phyloP scores from a whole-genome alignment of 306 rosid species.

The Cyclanthera cordifolia region DNA sequence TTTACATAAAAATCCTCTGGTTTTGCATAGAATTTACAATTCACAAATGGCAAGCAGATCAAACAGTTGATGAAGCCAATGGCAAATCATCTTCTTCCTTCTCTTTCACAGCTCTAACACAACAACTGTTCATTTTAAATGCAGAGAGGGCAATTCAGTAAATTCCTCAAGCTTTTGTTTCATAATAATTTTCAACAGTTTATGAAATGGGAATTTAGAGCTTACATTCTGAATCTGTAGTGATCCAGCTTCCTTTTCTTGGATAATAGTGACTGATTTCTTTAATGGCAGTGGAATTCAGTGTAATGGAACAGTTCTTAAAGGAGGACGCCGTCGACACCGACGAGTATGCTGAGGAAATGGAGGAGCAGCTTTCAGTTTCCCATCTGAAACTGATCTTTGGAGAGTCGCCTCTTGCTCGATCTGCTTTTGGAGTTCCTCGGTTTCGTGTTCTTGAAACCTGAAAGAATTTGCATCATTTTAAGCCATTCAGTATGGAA shows the following conservation, averaged over 20 bases:
- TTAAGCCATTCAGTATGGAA: neutral
- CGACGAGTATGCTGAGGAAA: constrained; percentile 50
- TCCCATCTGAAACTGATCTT: constrained; percentile 93
- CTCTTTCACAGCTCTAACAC: constrained; percentile 71
- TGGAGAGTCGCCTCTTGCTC: constrained; percentile 46
- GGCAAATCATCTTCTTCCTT: neutral
- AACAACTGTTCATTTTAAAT: constrained; percentile 47
- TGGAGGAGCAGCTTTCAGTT: constrained; percentile 60
- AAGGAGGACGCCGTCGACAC: constrained; percentile 42
- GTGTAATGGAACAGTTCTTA: constrained; percentile 26
- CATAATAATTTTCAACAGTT: neutral
- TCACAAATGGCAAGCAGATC: constrained; percentile 1
- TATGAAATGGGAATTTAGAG: neutral
- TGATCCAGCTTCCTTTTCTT: constrained; percentile 77
- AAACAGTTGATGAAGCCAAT: neutral
- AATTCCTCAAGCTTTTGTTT: constrained; percentile 10
- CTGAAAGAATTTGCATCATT: constrained; percentile 27
- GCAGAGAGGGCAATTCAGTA: neutral
- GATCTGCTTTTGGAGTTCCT: constrained; percentile 36
- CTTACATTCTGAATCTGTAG: constrained; percentile 83
- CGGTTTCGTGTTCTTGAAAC: constrained; percentile 43
- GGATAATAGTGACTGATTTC: constrained; percentile 18
- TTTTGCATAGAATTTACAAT: neutral
- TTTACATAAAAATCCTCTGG: constrained; percentile 4
- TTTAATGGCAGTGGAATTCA: constrained; percentile 24